Percentiles rank a stretch among this genome's conserved stretches.
These are phyloP conservation scores for Neonectria ditissima DNA, from an alignment of 2,329 filamentous ascomycete species.

Conservation along the genomic window DNA sequence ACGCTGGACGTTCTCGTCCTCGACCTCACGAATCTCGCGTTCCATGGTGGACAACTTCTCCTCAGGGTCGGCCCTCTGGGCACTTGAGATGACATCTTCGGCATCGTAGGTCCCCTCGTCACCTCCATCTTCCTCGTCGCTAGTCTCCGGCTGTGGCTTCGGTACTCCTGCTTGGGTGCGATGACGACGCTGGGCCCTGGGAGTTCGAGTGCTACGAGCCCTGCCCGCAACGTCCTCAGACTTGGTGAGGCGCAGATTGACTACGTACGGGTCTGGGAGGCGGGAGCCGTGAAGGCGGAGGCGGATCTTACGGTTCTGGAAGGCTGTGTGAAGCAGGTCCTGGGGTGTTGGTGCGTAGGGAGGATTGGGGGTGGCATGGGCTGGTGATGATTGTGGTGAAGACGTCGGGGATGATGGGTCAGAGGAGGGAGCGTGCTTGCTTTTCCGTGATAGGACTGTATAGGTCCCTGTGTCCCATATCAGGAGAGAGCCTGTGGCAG, in stretches of 20 bases:
- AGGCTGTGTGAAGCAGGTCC: constrained; percentile 63
- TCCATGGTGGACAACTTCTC: constrained; percentile 51
- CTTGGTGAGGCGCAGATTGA: constrained; percentile 65
- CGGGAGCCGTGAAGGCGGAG: constrained; percentile 65
- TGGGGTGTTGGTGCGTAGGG: constrained; percentile 51
- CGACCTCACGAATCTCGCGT: constrained; percentile 57
- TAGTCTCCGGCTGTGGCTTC: constrained; percentile 40
- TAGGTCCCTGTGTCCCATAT: constrained; percentile 74
- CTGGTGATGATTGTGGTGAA: constrained; percentile 35
- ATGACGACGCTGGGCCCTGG: constrained; percentile 27
- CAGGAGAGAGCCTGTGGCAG: constrained; percentile 66
- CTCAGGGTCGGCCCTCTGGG: constrained; percentile 21
- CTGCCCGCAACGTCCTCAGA: constrained; percentile 54
- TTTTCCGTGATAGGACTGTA: constrained; percentile 60
- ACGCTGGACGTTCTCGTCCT: constrained; percentile 65
- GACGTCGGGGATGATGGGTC: constrained; percentile 43
- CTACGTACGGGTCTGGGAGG: constrained; percentile 64
- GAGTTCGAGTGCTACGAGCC: constrained; percentile 35
- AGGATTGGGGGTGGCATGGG: background rate
- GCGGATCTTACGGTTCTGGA: constrained; percentile 67
- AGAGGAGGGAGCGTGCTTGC: constrained; percentile 49
- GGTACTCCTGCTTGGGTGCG: background rate
- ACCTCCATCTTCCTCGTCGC: constrained; percentile 32
- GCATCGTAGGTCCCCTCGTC: constrained; percentile 31
- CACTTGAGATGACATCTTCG: constrained; percentile 35